Evolutionary conservation across 345 rosid genomes (phyloP).

Genomic region (Fremontodendron californicum): DNA sequence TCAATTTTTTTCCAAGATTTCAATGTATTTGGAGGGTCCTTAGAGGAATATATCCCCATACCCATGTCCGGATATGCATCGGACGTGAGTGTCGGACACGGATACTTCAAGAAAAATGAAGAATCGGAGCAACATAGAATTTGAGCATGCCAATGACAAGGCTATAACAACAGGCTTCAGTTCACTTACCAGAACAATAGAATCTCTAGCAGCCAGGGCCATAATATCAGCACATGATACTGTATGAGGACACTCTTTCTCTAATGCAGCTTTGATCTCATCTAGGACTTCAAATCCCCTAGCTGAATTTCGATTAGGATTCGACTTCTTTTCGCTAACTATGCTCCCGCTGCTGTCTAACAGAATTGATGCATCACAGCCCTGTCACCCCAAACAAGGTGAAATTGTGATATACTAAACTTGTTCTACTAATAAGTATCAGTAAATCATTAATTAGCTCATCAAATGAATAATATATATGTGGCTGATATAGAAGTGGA

Average conservation of each 20-base stretch:
- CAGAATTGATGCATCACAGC: conserved; percentile 84
- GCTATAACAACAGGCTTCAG: neutral
- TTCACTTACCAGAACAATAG: conserved; percentile 77
- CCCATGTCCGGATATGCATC: too few species aligned
- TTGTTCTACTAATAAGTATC: too few species aligned
- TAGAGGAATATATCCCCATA: too few species aligned
- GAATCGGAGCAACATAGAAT: too few species aligned
- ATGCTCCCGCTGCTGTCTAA: conserved; percentile 60
- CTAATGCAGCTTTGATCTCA: conserved; percentile 70
- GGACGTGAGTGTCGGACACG: too few species aligned
- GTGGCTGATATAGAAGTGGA: neutral
- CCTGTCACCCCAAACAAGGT: conserved; percentile 40
- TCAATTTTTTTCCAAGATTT: too few species aligned
- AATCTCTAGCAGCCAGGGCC: conserved; percentile 84
- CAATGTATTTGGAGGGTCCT: too few species aligned
- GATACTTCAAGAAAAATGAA: too few species aligned
- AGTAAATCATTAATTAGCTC: neutral
- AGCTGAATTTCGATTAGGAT: conserved; percentile 70
- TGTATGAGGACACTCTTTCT: conserved; percentile 65
- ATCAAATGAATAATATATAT: neutral
- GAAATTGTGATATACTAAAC: neutral
- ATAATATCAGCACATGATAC: conserved; percentile 90
- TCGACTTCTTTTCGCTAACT: conserved; percentile 66
- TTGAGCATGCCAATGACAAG: neutral
- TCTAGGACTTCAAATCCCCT: conserved; percentile 83